Base-by-base conservation (phyloP, 2,329 filamentous ascomycete genomes). In the Cucurbitaria berberidis region DNA sequence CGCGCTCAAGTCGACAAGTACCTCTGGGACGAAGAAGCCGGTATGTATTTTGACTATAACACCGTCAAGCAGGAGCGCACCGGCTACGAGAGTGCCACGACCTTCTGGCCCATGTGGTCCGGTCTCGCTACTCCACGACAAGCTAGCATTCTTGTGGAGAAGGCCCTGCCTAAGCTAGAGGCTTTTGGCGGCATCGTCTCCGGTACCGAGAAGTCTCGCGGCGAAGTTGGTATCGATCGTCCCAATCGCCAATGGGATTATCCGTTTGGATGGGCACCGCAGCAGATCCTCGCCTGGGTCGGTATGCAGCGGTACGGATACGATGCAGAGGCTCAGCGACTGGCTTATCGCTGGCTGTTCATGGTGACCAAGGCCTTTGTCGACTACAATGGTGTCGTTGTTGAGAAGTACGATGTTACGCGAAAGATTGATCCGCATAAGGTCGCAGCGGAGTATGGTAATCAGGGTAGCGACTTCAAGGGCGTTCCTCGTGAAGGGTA, bases 301-400 rank as follows among this genome's bases (percentile, higher is more conserved):
- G 95, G 93, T 2, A 80, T 99, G 53, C 84, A 92, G 67, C 88
- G 93, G 16, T 99, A 98, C 72, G 92, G 93, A 48, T 98, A 96
- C 73, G 87, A 89, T 24, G 90, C 93, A 21, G 93, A 97, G 57
- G 92, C 92, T 1, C 90, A 96, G 77, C 83, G 92, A 29, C 78
- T 99, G 60, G 90, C 91, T 0, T 99, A 99, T 77, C 92, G 95
- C 76, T 99, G 95, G 95, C 79, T 97, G 47, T 96, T 93, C 74
- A 98, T 98, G 93, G 92, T 97, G 68, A 97, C 91, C 53, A 97
- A 96, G 77, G 93, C 95, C 0, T 98, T 98, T 78, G 93, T 97
- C 55, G 93, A 99, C 75, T 98, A 93, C 81, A 98, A 98, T 72
- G 95, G 95, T 34, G 92, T 97, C 8, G 93, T 99, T 1, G 95